Conservation (phyloP, 768 basidiomycete species). For the Leccinum ochraceum region DNA sequence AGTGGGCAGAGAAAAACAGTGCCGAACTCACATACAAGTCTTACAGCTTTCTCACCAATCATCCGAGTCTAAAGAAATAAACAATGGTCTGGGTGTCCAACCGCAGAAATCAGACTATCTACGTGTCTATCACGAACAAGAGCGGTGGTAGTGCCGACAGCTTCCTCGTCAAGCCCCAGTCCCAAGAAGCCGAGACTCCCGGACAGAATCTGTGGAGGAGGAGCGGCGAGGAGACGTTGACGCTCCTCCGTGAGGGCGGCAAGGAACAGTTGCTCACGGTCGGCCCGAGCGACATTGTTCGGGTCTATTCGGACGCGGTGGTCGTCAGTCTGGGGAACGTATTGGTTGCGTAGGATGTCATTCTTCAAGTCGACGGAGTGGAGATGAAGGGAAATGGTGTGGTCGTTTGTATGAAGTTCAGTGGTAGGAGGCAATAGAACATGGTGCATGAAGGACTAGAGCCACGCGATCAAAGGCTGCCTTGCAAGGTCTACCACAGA, state of each 20-base stretch:
- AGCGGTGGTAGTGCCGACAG: background rate
- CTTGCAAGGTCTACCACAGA: too few species aligned
- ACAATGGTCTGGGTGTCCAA: conserved; percentile 21
- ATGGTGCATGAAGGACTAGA: too few species aligned
- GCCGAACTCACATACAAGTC: too few species aligned
- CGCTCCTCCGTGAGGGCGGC: conserved; percentile 1
- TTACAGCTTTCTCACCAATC: too few species aligned
- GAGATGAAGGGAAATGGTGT: too few species aligned
- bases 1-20: too few species aligned
- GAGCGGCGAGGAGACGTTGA: too few species aligned
- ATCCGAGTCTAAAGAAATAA: background rate
- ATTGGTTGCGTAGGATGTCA: background rate
- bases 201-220: too few species aligned
- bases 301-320: conserved; percentile 13
- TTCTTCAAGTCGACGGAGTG: background rate
- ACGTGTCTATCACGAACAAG: conserved; percentile 7
- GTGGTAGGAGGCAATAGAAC: too few species aligned
- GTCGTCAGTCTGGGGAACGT: conserved; percentile 11
- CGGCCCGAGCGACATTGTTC: conserved; percentile 15
- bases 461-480: too few species aligned
- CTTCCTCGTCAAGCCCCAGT: conserved; percentile 1
- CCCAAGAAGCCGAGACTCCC: background rate
- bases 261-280: conserved; percentile 9
- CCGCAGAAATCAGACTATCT: background rate
- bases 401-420: too few species aligned